Conservation (phyloP, 306 rosid genomes). For the Psophocarpus tetragonolobus region DNA sequence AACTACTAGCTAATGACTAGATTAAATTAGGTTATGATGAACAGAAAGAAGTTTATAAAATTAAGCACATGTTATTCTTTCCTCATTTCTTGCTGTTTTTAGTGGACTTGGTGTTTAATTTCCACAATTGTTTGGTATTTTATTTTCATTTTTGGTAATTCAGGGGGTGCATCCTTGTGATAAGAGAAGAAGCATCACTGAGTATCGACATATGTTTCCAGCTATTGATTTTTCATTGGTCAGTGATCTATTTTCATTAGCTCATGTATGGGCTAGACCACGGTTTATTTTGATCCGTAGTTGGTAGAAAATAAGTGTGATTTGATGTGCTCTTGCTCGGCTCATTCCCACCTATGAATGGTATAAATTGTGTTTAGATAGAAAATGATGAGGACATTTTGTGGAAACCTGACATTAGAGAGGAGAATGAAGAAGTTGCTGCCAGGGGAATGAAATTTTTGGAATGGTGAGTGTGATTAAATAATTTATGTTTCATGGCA, state of each 20-base stretch:
- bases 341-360: slow-evolving; percentile 32
- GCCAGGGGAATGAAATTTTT: slow-evolving; percentile 80
- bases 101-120: background rate
- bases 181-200: slow-evolving; percentile 78
- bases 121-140: background rate
- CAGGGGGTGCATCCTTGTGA: slow-evolving; percentile 96
- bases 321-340: too few species aligned
- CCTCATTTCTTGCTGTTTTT: background rate
- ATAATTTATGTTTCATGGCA: background rate
- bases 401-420: slow-evolving; percentile 81
- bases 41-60: slow-evolving; percentile 21
- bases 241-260: slow-evolving; percentile 36
- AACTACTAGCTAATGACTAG: slow-evolving; percentile 6
- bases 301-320: slow-evolving; percentile 24
- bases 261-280: slow-evolving; percentile 17
- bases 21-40: background rate
- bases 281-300: slow-evolving; percentile 24
- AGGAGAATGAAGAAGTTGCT: slow-evolving; percentile 73
- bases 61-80: background rate
- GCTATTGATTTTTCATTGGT: slow-evolving; percentile 88
- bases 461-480: slow-evolving; percentile 60
- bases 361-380: slow-evolving; percentile 52
- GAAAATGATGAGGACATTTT: slow-evolving; percentile 72
- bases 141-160: slow-evolving; percentile 22
- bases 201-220: slow-evolving; percentile 77